phyloP scores from a whole-genome alignment of 202 grass and related monocot genomes.

The Dendrocalamus latiflorus region DNA sequence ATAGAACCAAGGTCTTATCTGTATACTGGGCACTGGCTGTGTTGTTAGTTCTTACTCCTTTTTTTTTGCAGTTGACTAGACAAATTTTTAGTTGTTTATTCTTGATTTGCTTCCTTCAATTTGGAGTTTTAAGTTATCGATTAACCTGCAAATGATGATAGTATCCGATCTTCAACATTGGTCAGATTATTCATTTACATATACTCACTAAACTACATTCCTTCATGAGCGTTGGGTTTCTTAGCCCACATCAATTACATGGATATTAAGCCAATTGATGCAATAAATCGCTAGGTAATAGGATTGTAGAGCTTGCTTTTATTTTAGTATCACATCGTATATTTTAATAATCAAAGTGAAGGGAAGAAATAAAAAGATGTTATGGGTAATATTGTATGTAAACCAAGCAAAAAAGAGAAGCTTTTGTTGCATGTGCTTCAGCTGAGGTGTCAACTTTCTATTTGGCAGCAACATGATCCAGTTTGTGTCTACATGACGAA shows the following conservation, averaged over 20 bases:
- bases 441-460: slow-evolving; percentile 25
- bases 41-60: neutral
- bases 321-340: neutral
- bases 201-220: neutral
- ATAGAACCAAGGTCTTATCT: neutral
- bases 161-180: neutral
- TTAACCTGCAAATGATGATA: neutral
- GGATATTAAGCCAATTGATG: neutral
- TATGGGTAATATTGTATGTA: slow-evolving; percentile 10
- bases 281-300: neutral
- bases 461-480: neutral
- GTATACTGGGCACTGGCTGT: neutral
- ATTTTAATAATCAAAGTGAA: slow-evolving; percentile 23
- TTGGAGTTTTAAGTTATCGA: neutral
- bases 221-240: neutral
- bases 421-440: slow-evolving; percentile 28
- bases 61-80: neutral
- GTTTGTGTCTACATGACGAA: neutral
- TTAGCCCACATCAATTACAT: neutral
- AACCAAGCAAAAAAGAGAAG: slow-evolving; percentile 20
- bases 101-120: neutral
- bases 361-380: neutral
- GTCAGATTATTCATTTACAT: neutral
- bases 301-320: neutral
- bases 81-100: neutral